Evolutionary conservation across 2,329 filamentous ascomycete species (phyloP), one percentile per base, ranked within the genome.

Genomic region (Ophiostoma novo-ulmi): DNA sequence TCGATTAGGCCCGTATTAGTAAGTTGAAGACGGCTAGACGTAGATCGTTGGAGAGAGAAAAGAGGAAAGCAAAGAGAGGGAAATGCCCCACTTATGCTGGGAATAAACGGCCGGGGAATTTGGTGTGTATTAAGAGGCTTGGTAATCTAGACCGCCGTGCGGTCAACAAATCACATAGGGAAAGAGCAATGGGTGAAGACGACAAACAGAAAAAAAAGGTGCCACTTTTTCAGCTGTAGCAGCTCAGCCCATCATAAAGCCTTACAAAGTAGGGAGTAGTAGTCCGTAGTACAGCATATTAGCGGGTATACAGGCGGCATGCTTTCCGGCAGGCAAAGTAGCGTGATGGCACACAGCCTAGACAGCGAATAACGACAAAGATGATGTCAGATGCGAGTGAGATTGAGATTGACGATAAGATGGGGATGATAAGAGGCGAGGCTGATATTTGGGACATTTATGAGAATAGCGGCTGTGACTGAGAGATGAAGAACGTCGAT

Each of bases 241-340:
- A 39, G 38, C 44, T 48, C 44, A 48, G 44, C 44, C 44, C 44
- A 1, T 48, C 2, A 39, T 39, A 20, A 31, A 0, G 31, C 17
- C 17, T 48, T 48, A 17, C 17, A 31, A 31, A 31, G 31, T 31
- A 31, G 31, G 31, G 31, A 31, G 31, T 31, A 31, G 31, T 31
- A 3, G 31, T 31, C 31, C 31, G 31, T 20, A 20, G 14, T 48
- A 20, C 44, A 48, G 14, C 41, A 44, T 44, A 17, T 26, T 11
- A 58, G 52, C n/a, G 38, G 36, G 7, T 22, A 35, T 26, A 3
- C 22, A 20, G 39, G 67, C 11, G 38, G n/a, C 64, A 22, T 26
- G 52, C n/a, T 58, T 17, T 26, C 41, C 70, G 70, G 70, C 67
- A 69, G 70, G 70, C 70, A 66, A 69, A 71, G 26, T 65, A 71